Base-by-base conservation (phyloP, 257 asterid genomes). In the Lycium ferocissimum region DNA sequence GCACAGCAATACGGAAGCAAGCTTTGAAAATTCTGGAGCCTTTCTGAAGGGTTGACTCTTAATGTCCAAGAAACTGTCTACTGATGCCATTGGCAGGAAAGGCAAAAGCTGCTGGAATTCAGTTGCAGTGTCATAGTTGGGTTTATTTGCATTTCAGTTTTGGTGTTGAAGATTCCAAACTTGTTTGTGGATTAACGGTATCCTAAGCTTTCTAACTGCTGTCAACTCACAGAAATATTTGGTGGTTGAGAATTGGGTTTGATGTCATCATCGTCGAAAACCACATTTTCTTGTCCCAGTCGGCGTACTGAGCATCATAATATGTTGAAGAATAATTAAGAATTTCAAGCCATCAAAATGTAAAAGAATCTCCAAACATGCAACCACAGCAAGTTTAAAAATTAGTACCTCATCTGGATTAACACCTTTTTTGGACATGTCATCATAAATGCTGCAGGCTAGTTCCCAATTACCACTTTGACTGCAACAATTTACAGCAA, bases 401-500 rank as follows among this genome's bases (percentile, higher is more conserved):
- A 59, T 73, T 72, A 87, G 76, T 91, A 96, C 99, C 99, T 96
- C 99, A 87, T 96, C 99, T 83, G 99, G 99, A 35, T 91, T 86
- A 80, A 94, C 95, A 75, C 95, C 95, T 89, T 92, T 94, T 82
- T 84, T 91, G 72, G 88, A 91, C 99, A 96, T 96, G 90, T 94
- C 99, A 89, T 90, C 89, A 82, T 94, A 96, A 85, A 96, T 90
- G 59, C 92, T 84, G 88, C 94, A 90, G 58, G 99, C 99, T 56
- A 95, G 93, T 80, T 95, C 98, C 99, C 99, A 96, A 87, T 93
- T 98, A 85, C 97, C 98, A 87, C 88, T 91, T 84, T 91, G 97
- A 84, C 98, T 93, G 90, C 98, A 96, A 93, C 98, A 90, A 89
- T 96, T 95, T 59, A 96, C 92, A 85, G 99, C 99, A 87, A 96